Evolutionary conservation across 2,329 filamentous ascomycete genomes (phyloP).

Genomic region (Thermothelomyces thermophilus): DNA sequence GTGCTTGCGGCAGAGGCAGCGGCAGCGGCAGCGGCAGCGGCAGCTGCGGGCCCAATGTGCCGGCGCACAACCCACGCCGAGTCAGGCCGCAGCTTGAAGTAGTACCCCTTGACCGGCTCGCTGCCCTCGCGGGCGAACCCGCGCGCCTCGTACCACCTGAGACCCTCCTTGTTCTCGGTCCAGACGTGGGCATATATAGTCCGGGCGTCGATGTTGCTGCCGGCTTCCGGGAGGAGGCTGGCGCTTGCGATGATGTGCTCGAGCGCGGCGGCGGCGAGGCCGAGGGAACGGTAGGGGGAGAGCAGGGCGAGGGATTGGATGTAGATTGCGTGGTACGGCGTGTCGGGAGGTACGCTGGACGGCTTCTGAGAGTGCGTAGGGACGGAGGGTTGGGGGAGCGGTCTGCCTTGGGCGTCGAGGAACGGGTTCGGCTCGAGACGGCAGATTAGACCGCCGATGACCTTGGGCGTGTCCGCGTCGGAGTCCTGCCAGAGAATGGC

Average conservation of each 20-base stretch:
- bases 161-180: constrained; percentile 57
- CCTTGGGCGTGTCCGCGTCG: constrained; percentile 35
- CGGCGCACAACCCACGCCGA: constrained; percentile 55
- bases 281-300: constrained; percentile 55
- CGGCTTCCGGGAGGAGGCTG: constrained; percentile 28
- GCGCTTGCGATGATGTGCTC: constrained; percentile 44
- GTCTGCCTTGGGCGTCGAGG: constrained; percentile 20
- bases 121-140: constrained; percentile 46
- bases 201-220: constrained; percentile 34
- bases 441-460: constrained; percentile 57
- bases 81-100: constrained; percentile 54
- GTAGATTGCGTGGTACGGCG: constrained; percentile 46
- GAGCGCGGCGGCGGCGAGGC: constrained; percentile 52
- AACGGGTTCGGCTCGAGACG: constrained; percentile 49
- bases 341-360: constrained; percentile 6
- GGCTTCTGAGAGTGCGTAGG: constrained; percentile 3
- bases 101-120: constrained; percentile 50
- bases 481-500: constrained; percentile 51
- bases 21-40: too few species aligned
- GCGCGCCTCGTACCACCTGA: constrained; percentile 55
- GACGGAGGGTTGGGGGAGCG: constrained; percentile 3
- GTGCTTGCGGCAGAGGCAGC: not conserved
- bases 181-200: constrained; percentile 60
- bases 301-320: constrained; percentile 59
- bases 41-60: constrained; percentile 28